Percentiles rank a stretch among this genome's conserved stretches.
phyloP scores from a whole-genome alignment of 192 early-diverging fungal genomes.

The Dimargaris cristalligena region DNA sequence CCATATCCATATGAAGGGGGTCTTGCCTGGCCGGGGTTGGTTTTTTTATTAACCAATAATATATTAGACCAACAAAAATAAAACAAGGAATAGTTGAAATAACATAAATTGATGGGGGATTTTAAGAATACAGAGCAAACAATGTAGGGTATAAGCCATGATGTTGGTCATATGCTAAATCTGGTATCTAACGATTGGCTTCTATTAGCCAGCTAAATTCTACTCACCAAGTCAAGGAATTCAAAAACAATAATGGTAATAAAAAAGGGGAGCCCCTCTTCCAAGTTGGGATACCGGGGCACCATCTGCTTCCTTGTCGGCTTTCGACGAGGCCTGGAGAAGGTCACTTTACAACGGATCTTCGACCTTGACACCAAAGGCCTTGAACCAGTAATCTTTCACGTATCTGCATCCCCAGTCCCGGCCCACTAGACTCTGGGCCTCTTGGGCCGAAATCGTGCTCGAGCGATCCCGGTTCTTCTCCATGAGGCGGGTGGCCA shows the following conservation, averaged over 20 bases:
- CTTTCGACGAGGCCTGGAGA: neutral
- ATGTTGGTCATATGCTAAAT: too few species aligned
- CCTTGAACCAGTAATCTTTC: slow-evolving; percentile 14
- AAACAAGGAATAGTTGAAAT: too few species aligned
- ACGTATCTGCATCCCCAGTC: slow-evolving; percentile 10
- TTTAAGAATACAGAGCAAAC: too few species aligned
- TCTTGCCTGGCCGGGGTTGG: too few species aligned
- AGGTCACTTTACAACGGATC: neutral
- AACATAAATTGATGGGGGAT: too few species aligned
- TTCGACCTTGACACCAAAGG: slow-evolving; percentile 4
- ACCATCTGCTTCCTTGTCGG: neutral
- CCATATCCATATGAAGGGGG: too few species aligned
- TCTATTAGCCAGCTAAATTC: neutral
- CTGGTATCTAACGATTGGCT: too few species aligned
- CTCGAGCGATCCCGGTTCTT: slow-evolving; percentile 10
- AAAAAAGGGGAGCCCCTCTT: neutral
- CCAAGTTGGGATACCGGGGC: neutral
- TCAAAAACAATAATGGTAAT: neutral
- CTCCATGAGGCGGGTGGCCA: slow-evolving; percentile 37
- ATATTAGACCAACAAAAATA: too few species aligned
- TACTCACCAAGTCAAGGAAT: neutral
- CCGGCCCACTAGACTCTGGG: neutral
- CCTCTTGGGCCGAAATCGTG: neutral
- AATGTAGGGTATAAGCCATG: too few species aligned
- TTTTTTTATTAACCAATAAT: too few species aligned